phyloP scores from a whole-genome alignment of 163 green algal species.

The Scenedesmus sp. region DNA sequence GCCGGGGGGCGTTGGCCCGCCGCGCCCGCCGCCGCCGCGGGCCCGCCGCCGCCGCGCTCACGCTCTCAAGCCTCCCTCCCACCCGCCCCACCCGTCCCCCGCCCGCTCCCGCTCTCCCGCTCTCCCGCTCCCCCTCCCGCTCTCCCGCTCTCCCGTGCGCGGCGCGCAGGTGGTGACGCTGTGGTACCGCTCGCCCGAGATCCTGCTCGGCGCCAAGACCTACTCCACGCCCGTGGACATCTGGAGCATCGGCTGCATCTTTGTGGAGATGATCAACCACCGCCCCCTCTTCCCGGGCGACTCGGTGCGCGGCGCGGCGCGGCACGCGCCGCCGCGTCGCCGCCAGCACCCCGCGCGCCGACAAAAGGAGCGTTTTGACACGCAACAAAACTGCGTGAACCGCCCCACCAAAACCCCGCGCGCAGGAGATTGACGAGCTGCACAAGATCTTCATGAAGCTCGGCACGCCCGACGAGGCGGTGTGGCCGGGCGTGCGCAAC shows the following conservation, averaged over 20 bases:
- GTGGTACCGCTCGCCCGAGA: conserved; percentile 98
- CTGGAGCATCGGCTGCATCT: conserved; percentile 99
- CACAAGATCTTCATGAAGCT: conserved; percentile 97
- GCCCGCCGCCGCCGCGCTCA: too few relatives aligned
- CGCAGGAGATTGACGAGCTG: conserved; percentile 96
- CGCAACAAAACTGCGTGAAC: too few relatives aligned
- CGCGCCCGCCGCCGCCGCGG: too few relatives aligned
- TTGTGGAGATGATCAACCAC: conserved; percentile 96
- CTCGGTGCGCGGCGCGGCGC: conserved; percentile 60
- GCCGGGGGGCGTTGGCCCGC: too few relatives aligned
- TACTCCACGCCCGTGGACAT: conserved; percentile 97
- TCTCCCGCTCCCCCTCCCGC: too few relatives aligned
- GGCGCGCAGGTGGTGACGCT: conserved; percentile 92
- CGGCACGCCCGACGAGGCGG: conserved; percentile 87
- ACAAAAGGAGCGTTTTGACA: too few relatives aligned
- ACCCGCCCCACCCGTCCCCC: background rate
- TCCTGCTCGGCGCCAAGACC: conserved; percentile 92
- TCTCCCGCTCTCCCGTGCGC: too few relatives aligned
- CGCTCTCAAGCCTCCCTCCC: too few relatives aligned
- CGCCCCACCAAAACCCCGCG: too few relatives aligned
- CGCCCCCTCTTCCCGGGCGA: conserved; percentile 92
- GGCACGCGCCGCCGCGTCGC: too few relatives aligned
- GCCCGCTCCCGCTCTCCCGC: too few relatives aligned
- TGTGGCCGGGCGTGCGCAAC: conserved; percentile 85
- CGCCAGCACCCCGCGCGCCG: too few relatives aligned